Base-by-base conservation (phyloP, 768 basidiomycete species). In the Hydnomerulius pinastri region DNA sequence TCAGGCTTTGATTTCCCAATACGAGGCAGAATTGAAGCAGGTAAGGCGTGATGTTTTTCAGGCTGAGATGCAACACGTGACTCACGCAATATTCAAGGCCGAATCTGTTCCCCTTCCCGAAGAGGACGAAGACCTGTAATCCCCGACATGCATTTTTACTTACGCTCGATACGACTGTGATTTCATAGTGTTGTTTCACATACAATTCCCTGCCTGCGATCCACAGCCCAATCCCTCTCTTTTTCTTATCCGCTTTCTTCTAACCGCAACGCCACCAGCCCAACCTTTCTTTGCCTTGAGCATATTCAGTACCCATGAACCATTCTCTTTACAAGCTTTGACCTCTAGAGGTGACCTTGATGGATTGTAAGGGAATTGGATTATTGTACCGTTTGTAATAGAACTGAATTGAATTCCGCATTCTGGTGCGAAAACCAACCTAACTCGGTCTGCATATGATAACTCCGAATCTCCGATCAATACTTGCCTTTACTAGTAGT, bases 101-200 rank as follows among this genome's bases (percentile, higher is more conserved):
- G 93, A 90, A 65, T 77, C 78, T 55, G 87, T 94, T 56, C 97
- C 97, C 64, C 90, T 99, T 55, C 97, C 97, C 46, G 97, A 98
- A 73, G 97, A 99, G 72, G 97, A 95, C 43, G 93, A 96, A 50
- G 89, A 92, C 59, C 78, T 90, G 63, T 87, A 79, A 75, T 49
- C 33, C 55, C 49, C 27, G 55, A 45, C 25, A 50, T 18, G 43
- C 60, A 58, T 52, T 39, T 50, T 49, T 47, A 35, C 53, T 56
- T 46, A 54, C 55, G 59, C 50, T 57, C 38, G 33, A 53, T 53
- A 60, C 55, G 60, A 53, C 48, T 30, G 51, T 57, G 50, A 54
- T 58, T 48, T 28, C 51, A 37, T 59, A 58, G 51, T 59, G 49
- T 54, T 50, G 51, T 53, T 53, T 50, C 56, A 56, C 36, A 57